Evolutionary conservation across 257 asterid genomes (phyloP).

Genomic region (Solanum habrochaites): DNA sequence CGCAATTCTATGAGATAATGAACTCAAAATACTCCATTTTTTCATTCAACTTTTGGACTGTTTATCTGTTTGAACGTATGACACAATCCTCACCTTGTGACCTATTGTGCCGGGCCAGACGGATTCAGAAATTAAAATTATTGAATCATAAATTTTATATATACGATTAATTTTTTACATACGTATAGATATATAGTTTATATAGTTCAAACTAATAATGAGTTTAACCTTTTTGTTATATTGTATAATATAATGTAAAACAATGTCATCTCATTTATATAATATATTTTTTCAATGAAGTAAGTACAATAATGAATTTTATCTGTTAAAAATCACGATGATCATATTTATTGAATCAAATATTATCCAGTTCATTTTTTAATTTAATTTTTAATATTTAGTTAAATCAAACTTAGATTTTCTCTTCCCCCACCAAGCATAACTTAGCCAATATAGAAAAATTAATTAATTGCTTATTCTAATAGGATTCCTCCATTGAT

Average conservation of each 20-base stretch:
- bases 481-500: not conserved
- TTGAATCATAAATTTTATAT: not conserved
- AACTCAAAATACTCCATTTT: not conserved
- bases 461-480: not conserved
- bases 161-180: not conserved
- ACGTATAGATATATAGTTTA: not conserved
- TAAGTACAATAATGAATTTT: too few species aligned
- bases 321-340: too few species aligned
- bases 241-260: too few species aligned
- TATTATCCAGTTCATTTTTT: not conserved
- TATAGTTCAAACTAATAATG: too few species aligned
- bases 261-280: too few species aligned
- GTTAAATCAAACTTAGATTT: not conserved
- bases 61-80: not conserved
- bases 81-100: not conserved
- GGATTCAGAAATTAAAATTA: not conserved
- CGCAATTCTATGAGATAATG: not conserved
- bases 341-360: not conserved
- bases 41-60: not conserved
- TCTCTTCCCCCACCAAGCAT: not conserved
- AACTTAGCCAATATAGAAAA: not conserved
- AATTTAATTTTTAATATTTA: not conserved
- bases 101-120: fast-evolving
- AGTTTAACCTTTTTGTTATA: too few species aligned
- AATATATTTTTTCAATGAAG: too few species aligned